Base-by-base conservation (phyloP, 2,329 filamentous ascomycete genomes). In the Fusarium sp. region DNA sequence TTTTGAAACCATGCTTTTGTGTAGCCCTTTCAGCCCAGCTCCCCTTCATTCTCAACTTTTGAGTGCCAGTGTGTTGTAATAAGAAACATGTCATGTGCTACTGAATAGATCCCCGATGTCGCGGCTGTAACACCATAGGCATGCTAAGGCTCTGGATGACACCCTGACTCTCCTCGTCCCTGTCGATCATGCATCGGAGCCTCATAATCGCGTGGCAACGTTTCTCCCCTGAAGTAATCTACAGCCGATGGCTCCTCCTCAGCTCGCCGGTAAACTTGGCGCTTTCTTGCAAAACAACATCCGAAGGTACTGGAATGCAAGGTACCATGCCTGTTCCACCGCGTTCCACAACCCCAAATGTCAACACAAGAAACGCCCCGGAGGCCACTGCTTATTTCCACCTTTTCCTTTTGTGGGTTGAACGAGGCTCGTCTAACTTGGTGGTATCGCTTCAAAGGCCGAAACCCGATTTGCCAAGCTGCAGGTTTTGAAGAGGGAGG, bases 111-210 rank as follows among this genome's bases (percentile, higher is more conserved):
- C n/a, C n/a, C 31, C 36, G 31, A 49, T 46, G 56, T 20, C 40
- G 44, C 55, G 44, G 16, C 10, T 36, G 61, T 65, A 29, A 20
- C 67, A 70, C 62, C 23, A 54, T 9, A 56, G 25, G 13, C 14
- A 56, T 42, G 38, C 27, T 9, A 7, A 31, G 25, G 16, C 38
- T 9, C 40, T 4, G 8, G 11, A 27, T 29, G 54, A 27, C 14
- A 9, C 8, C 16, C 27, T n/a, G 31, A 31, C 25, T 40, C 16
- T 38, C 42, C 4, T 16, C 36, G 67, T 64, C n/a, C 67, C 67
- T 70, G 67, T 31, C 56, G 64, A 70, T 70, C 64, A 31, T 10
- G 46, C 13, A 18, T 34, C 51, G 18, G 58, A 18, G 61, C 40
- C 29, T 31, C 55, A 34, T 18, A 10, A 58, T n/a, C 54, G 29